A percentile compares a stretch with the other conserved stretches of the same genome.
Conservation (phyloP, 805 yeast species). For the Starmerella apis region DNA sequence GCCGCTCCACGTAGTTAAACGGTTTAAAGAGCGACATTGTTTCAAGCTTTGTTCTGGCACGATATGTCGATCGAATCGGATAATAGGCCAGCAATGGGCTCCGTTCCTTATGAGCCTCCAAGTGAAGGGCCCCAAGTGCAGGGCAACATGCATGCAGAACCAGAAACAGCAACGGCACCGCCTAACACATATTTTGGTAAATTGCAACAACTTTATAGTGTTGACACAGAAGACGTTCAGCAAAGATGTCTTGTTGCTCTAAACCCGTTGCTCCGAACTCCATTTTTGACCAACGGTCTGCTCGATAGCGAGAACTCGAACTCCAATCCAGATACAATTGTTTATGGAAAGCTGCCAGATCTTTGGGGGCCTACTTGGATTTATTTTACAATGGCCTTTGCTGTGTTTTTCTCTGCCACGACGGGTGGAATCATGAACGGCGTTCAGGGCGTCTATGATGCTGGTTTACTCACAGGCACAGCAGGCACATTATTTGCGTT, state of each 20-base stretch:
- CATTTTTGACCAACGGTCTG: conserved; percentile 25
- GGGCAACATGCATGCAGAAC: conserved; percentile 6
- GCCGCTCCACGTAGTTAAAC: background rate
- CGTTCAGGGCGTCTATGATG: conserved; percentile 46
- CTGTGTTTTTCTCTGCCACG: conserved; percentile 66
- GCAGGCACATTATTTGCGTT: conserved; percentile 67
- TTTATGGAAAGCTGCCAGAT: conserved; percentile 46
- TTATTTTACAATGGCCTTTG: conserved; percentile 65
- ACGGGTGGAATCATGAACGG: conserved; percentile 55
- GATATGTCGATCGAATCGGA: conserved; percentile 20
- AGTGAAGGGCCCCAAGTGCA: background rate
- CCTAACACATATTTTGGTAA: conserved; percentile 7
- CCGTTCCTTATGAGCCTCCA: conserved; percentile 14
- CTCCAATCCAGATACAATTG: conserved; percentile 10
- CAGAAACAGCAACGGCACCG: background rate
- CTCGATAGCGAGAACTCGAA: conserved; percentile 21
- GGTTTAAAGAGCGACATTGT: background rate
- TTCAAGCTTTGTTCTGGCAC: background rate
- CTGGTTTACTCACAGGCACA: conserved; percentile 55
- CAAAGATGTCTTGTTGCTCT: conserved; percentile 44
- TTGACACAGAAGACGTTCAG: conserved; percentile 54
- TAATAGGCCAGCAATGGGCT: conserved; percentile 2
- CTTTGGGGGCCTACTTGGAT: conserved; percentile 88
- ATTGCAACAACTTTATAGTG: conserved; percentile 39
- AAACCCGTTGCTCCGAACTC: conserved; percentile 39